These are phyloP conservation scores for Trifolium pratense DNA, from an alignment of 306 rosid species.

Conservation along the genomic window DNA sequence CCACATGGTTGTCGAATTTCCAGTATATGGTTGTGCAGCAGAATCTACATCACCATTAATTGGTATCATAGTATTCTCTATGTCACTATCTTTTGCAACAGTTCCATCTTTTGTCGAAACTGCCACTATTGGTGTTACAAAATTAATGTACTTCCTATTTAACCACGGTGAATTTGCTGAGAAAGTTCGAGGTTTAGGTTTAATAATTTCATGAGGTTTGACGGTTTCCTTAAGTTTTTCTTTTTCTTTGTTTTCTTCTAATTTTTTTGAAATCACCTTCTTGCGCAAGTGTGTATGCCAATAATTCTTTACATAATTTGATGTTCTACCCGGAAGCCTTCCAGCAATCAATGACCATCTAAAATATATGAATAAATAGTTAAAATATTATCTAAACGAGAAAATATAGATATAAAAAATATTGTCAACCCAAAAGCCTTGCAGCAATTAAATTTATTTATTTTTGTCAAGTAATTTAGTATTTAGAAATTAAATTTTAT, in stretches of 20 bases:
- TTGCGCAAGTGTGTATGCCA: slow-evolving; percentile 19
- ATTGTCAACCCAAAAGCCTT: too few relatives aligned
- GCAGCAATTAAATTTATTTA: too few relatives aligned
- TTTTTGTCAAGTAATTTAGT: too few relatives aligned
- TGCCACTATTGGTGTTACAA: neutral
- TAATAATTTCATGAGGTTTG: neutral
- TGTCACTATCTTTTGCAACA: neutral
- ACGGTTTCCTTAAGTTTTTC: neutral
- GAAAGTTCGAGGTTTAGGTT: slow-evolving; percentile 31
- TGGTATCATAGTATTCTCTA: neutral
- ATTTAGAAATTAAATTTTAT: too few relatives aligned
- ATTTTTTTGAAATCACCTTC: neutral
- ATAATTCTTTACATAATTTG: slow-evolving; percentile 21
- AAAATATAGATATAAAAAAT: too few relatives aligned
- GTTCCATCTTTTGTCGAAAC: neutral
- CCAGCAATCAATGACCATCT: slow-evolving; percentile 13
- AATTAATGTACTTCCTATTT: neutral
- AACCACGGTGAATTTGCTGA: slow-evolving; percentile 3
- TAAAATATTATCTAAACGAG: too few relatives aligned
- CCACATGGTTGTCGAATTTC: neutral
- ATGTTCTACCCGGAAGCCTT: neutral
- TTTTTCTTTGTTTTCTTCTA: neutral
- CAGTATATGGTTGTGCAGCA: neutral
- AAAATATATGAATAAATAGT: too few relatives aligned
- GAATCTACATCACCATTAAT: neutral